These are phyloP conservation scores for Polygonum aviculare DNA, from an alignment of 148 eudicot genomes.

Conservation along the genomic window DNA sequence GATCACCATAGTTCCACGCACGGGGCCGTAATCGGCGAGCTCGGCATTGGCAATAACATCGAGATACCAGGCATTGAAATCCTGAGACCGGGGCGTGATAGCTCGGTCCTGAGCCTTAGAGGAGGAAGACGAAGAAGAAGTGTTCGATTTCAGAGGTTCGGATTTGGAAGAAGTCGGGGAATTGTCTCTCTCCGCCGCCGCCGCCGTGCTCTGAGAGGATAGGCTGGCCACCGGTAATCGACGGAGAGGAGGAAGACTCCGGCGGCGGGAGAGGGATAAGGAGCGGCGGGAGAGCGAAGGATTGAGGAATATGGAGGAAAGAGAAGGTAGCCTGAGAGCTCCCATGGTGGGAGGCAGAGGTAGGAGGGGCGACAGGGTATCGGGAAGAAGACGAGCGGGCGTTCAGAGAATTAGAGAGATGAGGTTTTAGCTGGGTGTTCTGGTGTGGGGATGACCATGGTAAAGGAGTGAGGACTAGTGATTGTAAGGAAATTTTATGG, in stretches of 20 bases:
- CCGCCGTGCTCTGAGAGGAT: conserved; percentile 30
- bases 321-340: conserved; percentile 43
- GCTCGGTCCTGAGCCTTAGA: conserved; percentile 36
- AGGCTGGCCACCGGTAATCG: conserved; percentile 18
- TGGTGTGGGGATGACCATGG: background rate
- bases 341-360: conserved; percentile 33
- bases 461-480: background rate
- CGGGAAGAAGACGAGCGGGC: background rate
- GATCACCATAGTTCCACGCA: conserved; percentile 95
- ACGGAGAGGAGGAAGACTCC: conserved; percentile 22
- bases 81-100: conserved; percentile 75
- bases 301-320: conserved; percentile 24
- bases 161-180: conserved; percentile 17
- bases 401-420: background rate
- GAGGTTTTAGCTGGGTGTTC: background rate
- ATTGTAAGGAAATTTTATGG: no score
- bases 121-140: conserved; percentile 7
- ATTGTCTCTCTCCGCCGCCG: conserved; percentile 26
- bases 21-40: conserved; percentile 97
- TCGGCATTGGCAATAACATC: conserved; percentile 79
- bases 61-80: conserved; percentile 90
- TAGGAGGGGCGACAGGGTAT: background rate
- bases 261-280: conserved; percentile 21
- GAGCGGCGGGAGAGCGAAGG: conserved; percentile 29
- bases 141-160: conserved; percentile 13